These are phyloP conservation scores for Trichosanthes truncata DNA, from an alignment of 306 rosid genomes.

Conservation along the genomic window DNA sequence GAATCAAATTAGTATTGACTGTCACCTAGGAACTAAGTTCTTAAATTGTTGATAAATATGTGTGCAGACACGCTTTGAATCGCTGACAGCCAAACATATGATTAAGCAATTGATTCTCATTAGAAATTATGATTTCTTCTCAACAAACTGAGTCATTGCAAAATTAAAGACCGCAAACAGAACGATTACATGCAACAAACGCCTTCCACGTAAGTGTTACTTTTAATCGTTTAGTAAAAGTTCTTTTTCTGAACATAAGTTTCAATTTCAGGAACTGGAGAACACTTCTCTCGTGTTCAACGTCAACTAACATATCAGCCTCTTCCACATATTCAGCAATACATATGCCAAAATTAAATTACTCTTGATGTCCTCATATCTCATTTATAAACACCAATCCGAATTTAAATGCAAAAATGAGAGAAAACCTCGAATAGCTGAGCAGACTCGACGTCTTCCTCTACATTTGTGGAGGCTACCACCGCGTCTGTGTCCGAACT, in stretches of 20 bases:
- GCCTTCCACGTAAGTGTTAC: not conserved
- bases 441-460: conserved; percentile 52
- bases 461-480: conserved; percentile 13
- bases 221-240: not conserved
- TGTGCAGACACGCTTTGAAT: not conserved
- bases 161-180: not conserved
- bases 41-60: not conserved
- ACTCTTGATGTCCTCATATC: not conserved
- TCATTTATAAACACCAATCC: not conserved
- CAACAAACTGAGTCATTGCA: not conserved
- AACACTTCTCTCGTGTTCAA: not conserved
- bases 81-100: not conserved
- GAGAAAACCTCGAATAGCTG: conserved; percentile 62
- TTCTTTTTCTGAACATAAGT: not conserved
- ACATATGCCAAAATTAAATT: not conserved
- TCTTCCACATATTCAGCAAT: not conserved
- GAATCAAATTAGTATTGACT: not conserved
- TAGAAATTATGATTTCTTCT: not conserved
- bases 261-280: not conserved
- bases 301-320: not conserved
- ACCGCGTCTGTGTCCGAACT: conserved; percentile 31
- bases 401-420: not conserved
- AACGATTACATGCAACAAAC: not conserved
- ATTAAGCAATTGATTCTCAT: not conserved
- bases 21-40: not conserved